Conservation (phyloP, 139 green algal species). For the Chlorella sp. region DNA sequence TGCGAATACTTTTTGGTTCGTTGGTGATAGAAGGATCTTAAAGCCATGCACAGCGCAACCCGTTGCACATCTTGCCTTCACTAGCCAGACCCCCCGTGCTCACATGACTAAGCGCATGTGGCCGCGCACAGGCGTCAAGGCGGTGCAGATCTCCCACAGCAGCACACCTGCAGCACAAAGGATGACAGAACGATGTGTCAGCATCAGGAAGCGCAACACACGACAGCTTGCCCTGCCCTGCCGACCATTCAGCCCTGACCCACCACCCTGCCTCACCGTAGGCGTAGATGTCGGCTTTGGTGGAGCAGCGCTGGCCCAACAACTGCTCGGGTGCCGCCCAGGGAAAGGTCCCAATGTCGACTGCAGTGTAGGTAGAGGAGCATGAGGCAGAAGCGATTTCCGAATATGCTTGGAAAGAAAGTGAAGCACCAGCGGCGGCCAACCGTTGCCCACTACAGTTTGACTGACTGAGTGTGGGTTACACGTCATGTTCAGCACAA, state of each 20-base stretch:
- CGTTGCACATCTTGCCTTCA: neutral
- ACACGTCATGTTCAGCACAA: too few relatives aligned
- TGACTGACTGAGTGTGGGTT: too few relatives aligned
- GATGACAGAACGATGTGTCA: neutral
- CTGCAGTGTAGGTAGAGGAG: neutral
- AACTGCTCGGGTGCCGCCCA: conserved; percentile 16
- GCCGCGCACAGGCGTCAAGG: neutral
- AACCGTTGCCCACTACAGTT: too few relatives aligned
- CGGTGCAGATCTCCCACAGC: conserved; percentile 19
- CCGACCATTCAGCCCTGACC: neutral
- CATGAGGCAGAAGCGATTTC: too few relatives aligned
- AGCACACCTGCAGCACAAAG: neutral
- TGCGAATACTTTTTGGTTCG: too few relatives aligned
- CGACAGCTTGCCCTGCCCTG: neutral
- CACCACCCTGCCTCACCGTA: neutral
- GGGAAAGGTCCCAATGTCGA: neutral
- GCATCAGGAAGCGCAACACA: neutral
- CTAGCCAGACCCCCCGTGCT: neutral
- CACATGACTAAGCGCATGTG: conserved; percentile 9
- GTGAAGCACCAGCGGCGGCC: too few relatives aligned
- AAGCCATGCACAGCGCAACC: too few relatives aligned
- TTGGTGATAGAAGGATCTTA: too few relatives aligned
- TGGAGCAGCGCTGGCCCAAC: conserved; percentile 5
- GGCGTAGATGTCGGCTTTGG: conserved; percentile 9
- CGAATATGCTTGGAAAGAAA: too few relatives aligned